Evolutionary conservation across 345 rosid species (phyloP), one percentile per base, ranked within the genome.

Genomic region (Garcia nutans): DNA sequence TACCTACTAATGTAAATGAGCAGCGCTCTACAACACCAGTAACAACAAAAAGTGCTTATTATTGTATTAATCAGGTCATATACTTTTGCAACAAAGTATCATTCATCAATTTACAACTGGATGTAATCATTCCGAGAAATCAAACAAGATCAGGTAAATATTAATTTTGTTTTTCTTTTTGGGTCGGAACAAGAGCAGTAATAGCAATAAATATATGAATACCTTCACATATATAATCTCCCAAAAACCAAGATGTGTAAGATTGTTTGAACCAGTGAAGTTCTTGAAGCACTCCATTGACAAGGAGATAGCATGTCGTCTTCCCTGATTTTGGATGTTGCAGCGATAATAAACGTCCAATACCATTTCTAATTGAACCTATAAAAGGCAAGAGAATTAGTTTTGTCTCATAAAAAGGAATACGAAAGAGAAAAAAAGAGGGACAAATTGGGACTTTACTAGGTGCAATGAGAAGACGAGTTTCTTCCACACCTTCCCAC

Each of bases 181-280:
- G 15, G 37, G 17, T 13, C 49, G 23, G 7, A 37, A 54, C 19
- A 68, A 49, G 2, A 44, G n/a, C 15, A 8, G 19, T 11, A 72
- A 15, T 70, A 19, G n/a, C 10, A 12, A 3, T 12, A 16, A 72
- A 59, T 15, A 45, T 3, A 37, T 37, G 41, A 37, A 37, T 82
- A 91, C 99, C 99, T 88, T 89, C 80, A 74, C 83, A 89, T 69
- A 91, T 82, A 79, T 91, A 93, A 81, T 91, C 90, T 70, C 99
- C 97, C 12, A 93, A 70, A 81, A 95, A 91, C 99, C 99, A 95
- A 75, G 99, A 95, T 66, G 92, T 88, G 82, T 89, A 86, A 6
- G 90, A 77, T 80, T 87, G 94, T 87, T 95, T 95, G 75, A 91
- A 91, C 93, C 94, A 88, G 52, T 95, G 90, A 79, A 95, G 82